These are phyloP conservation scores for Rhizomucor pusillus DNA, from an alignment of 371 early-diverging fungal genomes.

Conservation along the genomic window DNA sequence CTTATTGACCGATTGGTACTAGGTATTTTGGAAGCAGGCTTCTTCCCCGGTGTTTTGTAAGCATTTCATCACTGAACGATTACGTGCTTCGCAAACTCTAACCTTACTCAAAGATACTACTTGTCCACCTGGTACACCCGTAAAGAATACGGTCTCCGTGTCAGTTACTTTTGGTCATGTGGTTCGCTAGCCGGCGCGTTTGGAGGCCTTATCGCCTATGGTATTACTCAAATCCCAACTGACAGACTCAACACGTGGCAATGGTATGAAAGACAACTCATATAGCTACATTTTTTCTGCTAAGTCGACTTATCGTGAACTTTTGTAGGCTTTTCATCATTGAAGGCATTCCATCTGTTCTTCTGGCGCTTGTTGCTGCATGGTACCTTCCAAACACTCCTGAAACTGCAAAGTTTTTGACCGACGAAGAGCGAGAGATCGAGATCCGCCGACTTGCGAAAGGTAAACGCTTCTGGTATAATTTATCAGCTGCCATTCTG, in stretches of 20 bases:
- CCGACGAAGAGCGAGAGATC: constrained; percentile 47
- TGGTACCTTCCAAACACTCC: constrained; percentile 59
- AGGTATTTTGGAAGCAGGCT: constrained; percentile 26
- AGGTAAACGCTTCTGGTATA: constrained; percentile 22
- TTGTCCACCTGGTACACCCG: constrained; percentile 45
- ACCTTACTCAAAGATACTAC: constrained; percentile 13
- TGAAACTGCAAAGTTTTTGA: constrained; percentile 53
- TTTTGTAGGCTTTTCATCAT: constrained; percentile 50
- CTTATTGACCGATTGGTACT: constrained; percentile 11
- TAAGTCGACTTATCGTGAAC: too few relatives aligned
- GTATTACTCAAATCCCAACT: constrained; percentile 29
- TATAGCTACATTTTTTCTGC: too few relatives aligned
- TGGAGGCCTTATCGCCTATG: constrained; percentile 38
- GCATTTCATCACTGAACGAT: constrained; percentile 25
- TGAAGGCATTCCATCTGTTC: constrained; percentile 47
- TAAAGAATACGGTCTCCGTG: constrained; percentile 35
- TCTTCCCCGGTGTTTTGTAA: constrained; percentile 29
- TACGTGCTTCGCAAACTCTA: constrained; percentile 7
- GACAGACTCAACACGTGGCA: constrained; percentile 34
- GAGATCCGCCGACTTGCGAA: constrained; percentile 41
- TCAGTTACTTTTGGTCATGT: constrained; percentile 42
- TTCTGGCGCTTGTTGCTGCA: constrained; percentile 33
- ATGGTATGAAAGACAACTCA: too few relatives aligned
- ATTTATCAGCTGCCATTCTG: too few relatives aligned
- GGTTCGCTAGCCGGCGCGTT: constrained; percentile 43